phyloP scores from a whole-genome alignment of 108 stramenopile genomes.

The Nitzschia sp. region DNA sequence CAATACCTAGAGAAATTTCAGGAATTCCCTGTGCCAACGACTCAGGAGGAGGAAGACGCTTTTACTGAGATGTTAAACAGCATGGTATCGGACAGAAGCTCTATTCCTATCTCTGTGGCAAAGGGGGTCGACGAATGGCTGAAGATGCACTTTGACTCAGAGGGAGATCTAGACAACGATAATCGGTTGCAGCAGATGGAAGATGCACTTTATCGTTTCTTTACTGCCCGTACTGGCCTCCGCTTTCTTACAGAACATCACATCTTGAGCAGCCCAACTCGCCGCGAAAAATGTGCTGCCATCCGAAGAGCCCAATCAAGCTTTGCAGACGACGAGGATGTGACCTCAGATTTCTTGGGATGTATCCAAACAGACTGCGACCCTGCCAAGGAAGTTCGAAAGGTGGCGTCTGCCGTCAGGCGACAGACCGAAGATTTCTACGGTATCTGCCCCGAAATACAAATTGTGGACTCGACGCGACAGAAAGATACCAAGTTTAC shows the following conservation, averaged over 20 bases:
- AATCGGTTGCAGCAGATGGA: conserved; percentile 79
- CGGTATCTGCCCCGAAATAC: conserved; percentile 79
- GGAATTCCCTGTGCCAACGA: conserved; percentile 56
- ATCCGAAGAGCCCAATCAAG: conserved; percentile 36
- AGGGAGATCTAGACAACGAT: conserved; percentile 5
- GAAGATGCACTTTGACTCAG: conserved; percentile 2
- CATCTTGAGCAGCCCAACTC: conserved; percentile 53
- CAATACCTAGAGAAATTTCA: conserved; percentile 67
- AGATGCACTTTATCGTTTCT: conserved; percentile 87
- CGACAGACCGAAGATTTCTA: conserved; percentile 63
- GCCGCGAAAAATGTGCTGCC: conserved; percentile 33
- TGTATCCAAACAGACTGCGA: conserved; percentile 81
- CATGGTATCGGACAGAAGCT: conserved; percentile 69
- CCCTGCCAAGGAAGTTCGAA: conserved; percentile 61
- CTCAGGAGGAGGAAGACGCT: conserved; percentile 55
- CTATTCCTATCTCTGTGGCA: conserved; percentile 77
- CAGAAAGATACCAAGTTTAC: conserved; percentile 50
- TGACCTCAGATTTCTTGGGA: conserved; percentile 42
- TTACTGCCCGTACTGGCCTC: conserved; percentile 88
- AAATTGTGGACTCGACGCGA: conserved; percentile 60
- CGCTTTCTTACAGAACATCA: conserved; percentile 92
- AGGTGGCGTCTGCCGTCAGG: conserved; percentile 60
- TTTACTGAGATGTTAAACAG: conserved; percentile 59
- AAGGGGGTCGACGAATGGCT: conserved; percentile 59
- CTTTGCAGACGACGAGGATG: conserved; percentile 34